Evolutionary conservation across 2,329 filamentous ascomycete genomes (phyloP).

Genomic region (Corynespora cassiicola): DNA sequence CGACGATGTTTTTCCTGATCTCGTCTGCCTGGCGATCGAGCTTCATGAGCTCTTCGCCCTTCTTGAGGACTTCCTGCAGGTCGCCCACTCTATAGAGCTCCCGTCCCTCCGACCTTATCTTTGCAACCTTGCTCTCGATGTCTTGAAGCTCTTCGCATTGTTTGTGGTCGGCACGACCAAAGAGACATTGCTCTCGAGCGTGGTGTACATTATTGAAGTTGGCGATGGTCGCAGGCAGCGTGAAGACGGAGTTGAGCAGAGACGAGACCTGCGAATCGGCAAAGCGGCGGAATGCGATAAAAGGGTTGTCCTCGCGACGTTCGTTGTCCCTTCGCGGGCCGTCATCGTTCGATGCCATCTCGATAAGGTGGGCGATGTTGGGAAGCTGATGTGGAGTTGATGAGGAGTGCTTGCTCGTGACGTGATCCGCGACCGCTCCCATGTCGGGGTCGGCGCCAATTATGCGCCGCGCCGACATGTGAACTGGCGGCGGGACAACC

Average conservation of each 20-base stretch:
- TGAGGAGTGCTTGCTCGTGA: too few species aligned
- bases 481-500: too few species aligned
- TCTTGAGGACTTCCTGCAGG: conserved; percentile 28
- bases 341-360: conserved; percentile 32
- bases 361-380: too few species aligned
- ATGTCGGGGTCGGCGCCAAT: too few species aligned
- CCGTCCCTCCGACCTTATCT: conserved; percentile 29
- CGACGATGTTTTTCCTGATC: conserved; percentile 31
- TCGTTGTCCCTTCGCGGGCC: conserved; percentile 19
- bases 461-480: too few species aligned
- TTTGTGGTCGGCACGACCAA: conserved; percentile 34
- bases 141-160: conserved; percentile 33
- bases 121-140: conserved; percentile 25
- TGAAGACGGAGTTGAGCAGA: conserved; percentile 60
- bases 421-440: too few species aligned
- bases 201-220: conserved; percentile 36
- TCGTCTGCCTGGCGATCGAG: conserved; percentile 33
- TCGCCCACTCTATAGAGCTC: conserved; percentile 35
- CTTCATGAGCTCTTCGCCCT: conserved; percentile 40
- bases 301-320: conserved; percentile 55
- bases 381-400: too few species aligned
- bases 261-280: conserved; percentile 65
- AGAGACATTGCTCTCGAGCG: conserved; percentile 39
- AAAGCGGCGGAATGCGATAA: conserved; percentile 66
- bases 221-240: conserved; percentile 41